phyloP scores from a whole-genome alignment of 2,329 filamentous ascomycete genomes.

The Pyrenophora tritici-repentis region DNA sequence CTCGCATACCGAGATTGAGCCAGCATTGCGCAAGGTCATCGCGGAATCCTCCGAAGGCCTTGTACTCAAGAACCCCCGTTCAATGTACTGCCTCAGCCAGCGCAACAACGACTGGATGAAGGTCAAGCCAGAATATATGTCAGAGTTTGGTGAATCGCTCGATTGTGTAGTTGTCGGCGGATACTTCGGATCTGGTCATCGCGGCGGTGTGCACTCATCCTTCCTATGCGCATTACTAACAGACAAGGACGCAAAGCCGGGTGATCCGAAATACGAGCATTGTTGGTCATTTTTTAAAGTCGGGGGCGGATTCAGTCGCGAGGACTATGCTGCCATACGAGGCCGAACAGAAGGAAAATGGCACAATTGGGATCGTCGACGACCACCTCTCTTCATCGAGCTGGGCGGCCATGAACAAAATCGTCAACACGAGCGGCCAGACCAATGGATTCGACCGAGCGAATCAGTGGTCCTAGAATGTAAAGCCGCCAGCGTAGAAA shows the following conservation, averaged over 20 bases:
- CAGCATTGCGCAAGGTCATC: conserved; percentile 78
- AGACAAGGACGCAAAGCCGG: conserved; percentile 67
- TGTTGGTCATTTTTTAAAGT: conserved; percentile 97
- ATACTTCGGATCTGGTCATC: conserved; percentile 85
- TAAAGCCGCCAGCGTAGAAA: conserved; percentile 80
- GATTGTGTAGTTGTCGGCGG: conserved; percentile 90
- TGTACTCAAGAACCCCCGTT: conserved; percentile 90
- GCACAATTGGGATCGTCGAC: conserved; percentile 79
- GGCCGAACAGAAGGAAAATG: conserved; percentile 91
- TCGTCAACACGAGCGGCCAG: conserved; percentile 76
- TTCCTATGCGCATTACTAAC: conserved; percentile 88
- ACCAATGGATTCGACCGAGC: conserved; percentile 89
- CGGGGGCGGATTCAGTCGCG: conserved; percentile 85
- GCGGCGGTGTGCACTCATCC: conserved; percentile 81
- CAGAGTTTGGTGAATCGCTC: conserved; percentile 89
- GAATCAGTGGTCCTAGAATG: conserved; percentile 87
- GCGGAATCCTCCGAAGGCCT: conserved; percentile 87
- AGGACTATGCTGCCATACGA: conserved; percentile 82
- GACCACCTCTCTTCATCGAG: conserved; percentile 79
- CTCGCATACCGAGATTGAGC: conserved; percentile 74
- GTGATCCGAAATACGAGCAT: conserved; percentile 66
- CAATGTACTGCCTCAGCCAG: conserved; percentile 82
- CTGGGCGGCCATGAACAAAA: conserved; percentile 72
- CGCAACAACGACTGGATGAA: conserved; percentile 98
- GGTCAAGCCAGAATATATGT: conserved; percentile 98